Base-by-base conservation (phyloP, 257 asterid genomes). In the Scutellaria galericulata region DNA sequence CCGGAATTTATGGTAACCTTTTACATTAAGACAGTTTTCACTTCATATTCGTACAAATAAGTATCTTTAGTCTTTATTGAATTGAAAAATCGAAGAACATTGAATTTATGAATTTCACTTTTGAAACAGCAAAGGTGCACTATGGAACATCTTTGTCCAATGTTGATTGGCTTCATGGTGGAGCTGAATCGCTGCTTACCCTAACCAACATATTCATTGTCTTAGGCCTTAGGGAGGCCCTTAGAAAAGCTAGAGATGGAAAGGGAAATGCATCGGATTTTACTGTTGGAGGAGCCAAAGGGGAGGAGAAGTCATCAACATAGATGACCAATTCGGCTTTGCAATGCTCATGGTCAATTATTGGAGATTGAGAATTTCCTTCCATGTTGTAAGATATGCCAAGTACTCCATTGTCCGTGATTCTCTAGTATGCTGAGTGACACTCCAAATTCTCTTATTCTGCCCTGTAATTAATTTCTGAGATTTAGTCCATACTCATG, bases 121-220 rank as follows among this genome's bases (percentile, higher is more conserved):
- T 75, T 77, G 77, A 37, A 75, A 76, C 90, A 90, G 98, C 97
- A 45, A 93, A 93, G 85, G 93, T 93, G 80, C 90, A 90, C 51
- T 93, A 87, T 76, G 98, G 98, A 46, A 93, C 96, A 66, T 89
- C 97, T 27, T 84, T 93, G 76, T 93, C 98, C 72, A 91, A 94
- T 66, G 96, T 91, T 46, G 99, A 94, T 70, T 94, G 97, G 96
- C 81, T 91, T 86, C 99, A 91, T 46, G 97, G 97, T 75, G 95
- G 99, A 62, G 99, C 97, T 7, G 99, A 94, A 86, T 94, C 99
- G 14, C 79, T 91, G 69, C 97, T 94, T 56, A 86, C 95, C 14
- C 82, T 94, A 71, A 91, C 97, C 72, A 94, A 94, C 88, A 80
- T 94, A 73, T 91, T 94, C 86, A 88, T 91, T 10, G 97, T 94